Conservation (phyloP, 2,329 filamentous ascomycete genomes). For the Talaromyces sp. region DNA sequence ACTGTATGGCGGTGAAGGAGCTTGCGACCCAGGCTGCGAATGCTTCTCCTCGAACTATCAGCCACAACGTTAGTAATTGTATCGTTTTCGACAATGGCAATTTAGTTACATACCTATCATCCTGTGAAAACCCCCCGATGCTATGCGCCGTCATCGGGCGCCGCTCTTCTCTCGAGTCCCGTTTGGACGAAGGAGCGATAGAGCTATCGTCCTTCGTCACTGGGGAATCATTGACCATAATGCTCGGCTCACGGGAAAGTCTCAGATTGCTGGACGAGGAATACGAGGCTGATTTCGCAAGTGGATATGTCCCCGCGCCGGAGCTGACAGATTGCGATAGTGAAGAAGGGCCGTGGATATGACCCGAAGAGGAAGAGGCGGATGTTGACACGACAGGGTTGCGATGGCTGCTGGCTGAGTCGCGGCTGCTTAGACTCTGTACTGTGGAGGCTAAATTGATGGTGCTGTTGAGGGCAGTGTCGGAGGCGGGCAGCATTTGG, state of each 20-base stretch:
- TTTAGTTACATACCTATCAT: constrained; percentile 30
- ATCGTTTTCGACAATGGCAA: neutral
- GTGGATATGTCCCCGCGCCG: constrained; percentile 33
- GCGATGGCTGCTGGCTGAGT: constrained; percentile 34
- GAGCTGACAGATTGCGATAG: constrained; percentile 35
- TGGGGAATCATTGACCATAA: constrained; percentile 29
- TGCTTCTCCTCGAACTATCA: constrained; percentile 30
- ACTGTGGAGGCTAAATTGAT: constrained; percentile 24
- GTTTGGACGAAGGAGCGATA: constrained; percentile 22
- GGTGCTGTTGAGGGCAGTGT: constrained; percentile 23
- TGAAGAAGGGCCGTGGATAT: constrained; percentile 19
- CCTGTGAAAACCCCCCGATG: constrained; percentile 23
- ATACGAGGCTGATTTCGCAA: constrained; percentile 34
- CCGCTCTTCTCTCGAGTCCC: constrained; percentile 29
- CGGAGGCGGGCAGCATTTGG: constrained; percentile 49
- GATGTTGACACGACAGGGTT: constrained; percentile 23
- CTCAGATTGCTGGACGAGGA: constrained; percentile 30
- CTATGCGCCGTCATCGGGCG: constrained; percentile 22
- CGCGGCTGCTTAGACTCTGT: constrained; percentile 35
- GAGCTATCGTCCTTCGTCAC: constrained; percentile 27
- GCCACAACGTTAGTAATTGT: neutral
- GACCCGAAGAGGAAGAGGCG: constrained; percentile 19
- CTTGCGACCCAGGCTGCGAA: constrained; percentile 38
- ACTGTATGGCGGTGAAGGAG: constrained; percentile 24
- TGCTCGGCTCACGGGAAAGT: constrained; percentile 24